Evolutionary conservation across 2,329 filamentous ascomycete genomes (phyloP), one percentile per base, ranked within the genome.

Genomic region (Pyricularia sp.): DNA sequence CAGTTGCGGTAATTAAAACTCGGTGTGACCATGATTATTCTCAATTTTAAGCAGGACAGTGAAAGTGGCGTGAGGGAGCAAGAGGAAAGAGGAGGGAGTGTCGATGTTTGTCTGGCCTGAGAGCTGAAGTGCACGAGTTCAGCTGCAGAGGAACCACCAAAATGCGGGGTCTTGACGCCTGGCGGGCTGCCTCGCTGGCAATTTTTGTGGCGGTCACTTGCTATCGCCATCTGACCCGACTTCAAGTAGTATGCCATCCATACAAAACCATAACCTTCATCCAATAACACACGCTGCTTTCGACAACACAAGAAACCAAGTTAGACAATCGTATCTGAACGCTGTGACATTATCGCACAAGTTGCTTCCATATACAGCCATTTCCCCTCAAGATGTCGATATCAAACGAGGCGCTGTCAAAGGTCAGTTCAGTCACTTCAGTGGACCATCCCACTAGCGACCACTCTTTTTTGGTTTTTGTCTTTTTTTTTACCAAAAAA

Each of bases 341-440:
- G n/a, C 42, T 50, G 42, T 50, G 42, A 50, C 17, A n/a, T 61
- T 17, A 2, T 12, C 23, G 58, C 58, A 26, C 58, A 61, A 25
- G 58, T 26, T 61, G 58, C 58, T 23, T 23, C 58, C 7, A 61
- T 4, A 50, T 30, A 58, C 65, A 28, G 31, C n/a, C 33, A 36
- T 61, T 61, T 11, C 5, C 70, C 68, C 66, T 70, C 75, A 86
- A 75, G 67, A 97, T 98, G 94, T 92, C 94, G 68, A 95, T 98
- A 74, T 90, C 94, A 68, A 97, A 96, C 76, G 92, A 97, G 82
- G 93, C 94, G 70, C 84, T 98, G 72, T 92, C 97, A 78, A 97
- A 97, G 90, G 94, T 94, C 77, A 71, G 79, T 65, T 10, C 36
- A 65, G 68, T 58, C 55, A 26, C 23, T 58, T 25, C 36, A 50